Conservation (phyloP, 2,329 filamentous ascomycete genomes). For the Diaporthe sp. region DNA sequence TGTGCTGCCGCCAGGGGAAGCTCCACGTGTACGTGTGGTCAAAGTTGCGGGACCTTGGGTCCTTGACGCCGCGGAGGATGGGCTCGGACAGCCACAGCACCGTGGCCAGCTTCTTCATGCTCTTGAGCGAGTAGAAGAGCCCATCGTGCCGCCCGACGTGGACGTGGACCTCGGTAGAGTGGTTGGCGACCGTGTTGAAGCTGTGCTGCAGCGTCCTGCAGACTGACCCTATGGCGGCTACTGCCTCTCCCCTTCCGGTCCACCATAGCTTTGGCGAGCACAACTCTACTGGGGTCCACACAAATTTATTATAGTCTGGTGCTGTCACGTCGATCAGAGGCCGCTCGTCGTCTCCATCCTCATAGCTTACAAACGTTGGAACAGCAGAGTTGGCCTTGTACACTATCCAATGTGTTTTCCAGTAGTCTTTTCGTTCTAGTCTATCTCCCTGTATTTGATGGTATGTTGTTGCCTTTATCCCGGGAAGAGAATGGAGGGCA, state of each 20-base stretch:
- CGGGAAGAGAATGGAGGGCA: constrained; percentile 34
- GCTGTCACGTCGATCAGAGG: constrained; percentile 21
- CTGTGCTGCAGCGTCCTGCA: constrained; percentile 45
- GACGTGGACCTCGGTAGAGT: constrained; percentile 57
- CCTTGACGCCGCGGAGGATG: constrained; percentile 52
- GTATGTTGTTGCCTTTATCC: constrained; percentile 49
- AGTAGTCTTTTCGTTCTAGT: constrained; percentile 50
- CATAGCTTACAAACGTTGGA: constrained; percentile 45
- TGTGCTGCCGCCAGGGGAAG: constrained; percentile 50
- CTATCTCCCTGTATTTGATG: constrained; percentile 45
- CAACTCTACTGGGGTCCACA: constrained; percentile 55
- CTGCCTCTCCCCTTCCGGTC: constrained; percentile 43
- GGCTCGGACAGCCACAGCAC: constrained; percentile 56
- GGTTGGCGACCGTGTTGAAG: constrained; percentile 52
- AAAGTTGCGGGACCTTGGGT: constrained; percentile 55
- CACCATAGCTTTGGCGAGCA: constrained; percentile 53
- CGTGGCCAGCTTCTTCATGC: constrained; percentile 53
- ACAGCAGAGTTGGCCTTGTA: constrained; percentile 58
- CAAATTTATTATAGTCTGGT: constrained; percentile 45
- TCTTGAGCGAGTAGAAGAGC: constrained; percentile 49
- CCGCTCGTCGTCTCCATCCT: constrained; percentile 43
- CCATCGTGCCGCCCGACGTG: constrained; percentile 55
- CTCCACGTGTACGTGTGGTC: constrained; percentile 56
- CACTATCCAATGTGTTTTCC: constrained; percentile 56
- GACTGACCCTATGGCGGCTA: constrained; percentile 45